Conservation (phyloP, 1,284 basidiomycete species). For the Ustilago nuda region DNA sequence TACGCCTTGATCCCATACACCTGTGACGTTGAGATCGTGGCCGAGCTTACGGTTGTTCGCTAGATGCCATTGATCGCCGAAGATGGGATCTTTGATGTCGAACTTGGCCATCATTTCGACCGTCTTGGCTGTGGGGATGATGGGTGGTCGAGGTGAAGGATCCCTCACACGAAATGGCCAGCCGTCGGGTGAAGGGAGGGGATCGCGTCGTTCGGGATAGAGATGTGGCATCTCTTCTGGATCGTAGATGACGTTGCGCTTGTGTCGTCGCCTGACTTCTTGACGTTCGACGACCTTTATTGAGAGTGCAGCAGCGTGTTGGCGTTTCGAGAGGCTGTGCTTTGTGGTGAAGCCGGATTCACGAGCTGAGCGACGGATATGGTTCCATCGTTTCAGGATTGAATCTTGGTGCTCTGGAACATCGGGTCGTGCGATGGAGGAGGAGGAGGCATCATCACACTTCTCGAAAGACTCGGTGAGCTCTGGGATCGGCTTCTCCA, state of each 20-base stretch:
- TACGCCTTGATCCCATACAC: slow-evolving; percentile 86
- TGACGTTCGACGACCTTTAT: slow-evolving; percentile 66
- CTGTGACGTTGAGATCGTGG: slow-evolving; percentile 85
- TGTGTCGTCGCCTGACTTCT: slow-evolving; percentile 59
- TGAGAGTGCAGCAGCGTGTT: slow-evolving; percentile 45
- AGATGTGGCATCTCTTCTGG: slow-evolving; percentile 60
- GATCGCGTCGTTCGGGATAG: slow-evolving; percentile 55
- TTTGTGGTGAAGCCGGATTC: slow-evolving; percentile 30
- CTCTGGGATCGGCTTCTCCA: slow-evolving; percentile 61
- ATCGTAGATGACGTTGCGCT: slow-evolving; percentile 66
- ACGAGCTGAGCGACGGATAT: slow-evolving; percentile 33
- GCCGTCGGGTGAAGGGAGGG: slow-evolving; percentile 43
- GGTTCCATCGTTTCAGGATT: slow-evolving; percentile 72
- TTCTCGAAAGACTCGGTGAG: slow-evolving; percentile 11
- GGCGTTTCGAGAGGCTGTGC: slow-evolving; percentile 42
- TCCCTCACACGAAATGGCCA: slow-evolving; percentile 41
- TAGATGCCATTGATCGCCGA: slow-evolving; percentile 88
- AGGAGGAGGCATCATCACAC: slow-evolving; percentile 22
- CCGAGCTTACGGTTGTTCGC: slow-evolving; percentile 61
- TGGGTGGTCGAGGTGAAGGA: slow-evolving; percentile 51
- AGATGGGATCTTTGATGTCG: slow-evolving; percentile 86
- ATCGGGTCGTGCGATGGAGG: slow-evolving; percentile 28
- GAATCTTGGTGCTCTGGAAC: slow-evolving; percentile 67
- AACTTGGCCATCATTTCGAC: slow-evolving; percentile 70
- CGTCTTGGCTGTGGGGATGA: slow-evolving; percentile 43